These are phyloP conservation scores for Debaryomycetaceae sp. DNA, from an alignment of 1,139 yeast genomes.

Conservation along the genomic window DNA sequence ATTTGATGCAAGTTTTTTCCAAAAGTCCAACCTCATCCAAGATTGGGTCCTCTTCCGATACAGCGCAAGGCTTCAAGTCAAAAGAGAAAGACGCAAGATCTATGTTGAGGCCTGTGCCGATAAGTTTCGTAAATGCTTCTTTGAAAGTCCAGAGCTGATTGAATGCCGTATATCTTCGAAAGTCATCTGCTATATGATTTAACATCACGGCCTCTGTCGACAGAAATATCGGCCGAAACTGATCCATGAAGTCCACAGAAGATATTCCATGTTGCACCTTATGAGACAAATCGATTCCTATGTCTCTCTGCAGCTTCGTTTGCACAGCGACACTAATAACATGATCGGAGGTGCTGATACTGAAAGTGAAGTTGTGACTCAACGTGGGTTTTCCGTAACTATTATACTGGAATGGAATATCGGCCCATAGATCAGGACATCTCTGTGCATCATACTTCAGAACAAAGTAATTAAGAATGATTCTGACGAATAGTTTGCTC, in stretches of 20 bases:
- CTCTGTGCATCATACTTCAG: slow-evolving; percentile 3
- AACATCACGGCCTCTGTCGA: slow-evolving; percentile 35
- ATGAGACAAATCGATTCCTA: slow-evolving; percentile 67
- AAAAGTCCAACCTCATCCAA: slow-evolving; percentile 7
- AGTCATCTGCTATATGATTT: slow-evolving; percentile 9
- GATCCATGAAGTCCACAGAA: slow-evolving; percentile 28
- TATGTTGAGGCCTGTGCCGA: slow-evolving; percentile 60
- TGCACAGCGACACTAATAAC: slow-evolving; percentile 43
- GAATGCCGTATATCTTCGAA: slow-evolving; percentile 27
- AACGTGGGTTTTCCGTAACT: slow-evolving; percentile 36
- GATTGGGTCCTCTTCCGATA: slow-evolving; percentile 7
- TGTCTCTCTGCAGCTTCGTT: slow-evolving; percentile 19
- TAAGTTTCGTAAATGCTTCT: slow-evolving; percentile 62
- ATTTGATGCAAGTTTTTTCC: slow-evolving; percentile 3
- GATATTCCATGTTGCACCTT: slow-evolving; percentile 38
- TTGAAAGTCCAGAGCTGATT: slow-evolving; percentile 71
- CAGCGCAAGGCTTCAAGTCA: slow-evolving; percentile 4
- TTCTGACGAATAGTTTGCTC: slow-evolving; percentile 19
- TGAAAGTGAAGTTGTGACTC: slow-evolving; percentile 30
- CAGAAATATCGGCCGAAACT: slow-evolving; percentile 51
- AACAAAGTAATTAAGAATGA: slow-evolving; percentile 21
- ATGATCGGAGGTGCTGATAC: slow-evolving; percentile 57
- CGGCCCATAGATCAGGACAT: slow-evolving; percentile 14
- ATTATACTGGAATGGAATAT: slow-evolving; percentile 21
- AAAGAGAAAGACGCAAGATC: slow-evolving; percentile 35